These are phyloP conservation scores for Penicillium herquei DNA, from an alignment of 495 filamentous ascomycete genomes.

Conservation along the genomic window DNA sequence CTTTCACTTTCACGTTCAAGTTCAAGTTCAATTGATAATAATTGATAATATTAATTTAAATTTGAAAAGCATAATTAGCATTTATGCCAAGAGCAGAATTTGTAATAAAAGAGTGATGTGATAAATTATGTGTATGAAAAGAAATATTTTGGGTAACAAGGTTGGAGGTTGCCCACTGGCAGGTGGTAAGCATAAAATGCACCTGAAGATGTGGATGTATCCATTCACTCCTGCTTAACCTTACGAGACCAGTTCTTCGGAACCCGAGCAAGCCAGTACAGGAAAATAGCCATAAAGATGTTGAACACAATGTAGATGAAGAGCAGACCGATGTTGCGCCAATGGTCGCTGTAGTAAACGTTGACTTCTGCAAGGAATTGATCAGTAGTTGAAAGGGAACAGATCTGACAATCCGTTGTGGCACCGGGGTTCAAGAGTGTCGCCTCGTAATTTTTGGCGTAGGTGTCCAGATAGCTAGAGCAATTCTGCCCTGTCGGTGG, in stretches of 20 bases:
- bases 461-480: constrained; percentile 53
- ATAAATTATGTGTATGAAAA: too few species aligned
- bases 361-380: constrained; percentile 52
- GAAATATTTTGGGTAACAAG: too few species aligned
- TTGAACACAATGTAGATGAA: constrained; percentile 80
- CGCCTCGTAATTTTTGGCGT: constrained; percentile 46
- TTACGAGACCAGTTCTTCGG: constrained; percentile 60
- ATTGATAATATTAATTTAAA: too few species aligned
- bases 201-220: background rate
- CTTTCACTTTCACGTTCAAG: too few species aligned
- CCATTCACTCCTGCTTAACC: constrained; percentile 34
- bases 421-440: constrained; percentile 52
- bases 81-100: too few species aligned
- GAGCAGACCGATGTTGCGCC: constrained; percentile 71
- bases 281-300: constrained; percentile 60
- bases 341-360: constrained; percentile 55
- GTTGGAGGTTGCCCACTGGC: background rate
- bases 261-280: constrained; percentile 81
- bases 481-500: constrained; percentile 58
- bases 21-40: too few species aligned
- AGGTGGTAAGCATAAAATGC: background rate
- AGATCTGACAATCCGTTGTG: constrained; percentile 59
- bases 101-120: too few species aligned
- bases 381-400: constrained; percentile 59
- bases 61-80: too few species aligned